Conservation (phyloP, 305 asterid genomes). For the Coffea humblotiana region DNA sequence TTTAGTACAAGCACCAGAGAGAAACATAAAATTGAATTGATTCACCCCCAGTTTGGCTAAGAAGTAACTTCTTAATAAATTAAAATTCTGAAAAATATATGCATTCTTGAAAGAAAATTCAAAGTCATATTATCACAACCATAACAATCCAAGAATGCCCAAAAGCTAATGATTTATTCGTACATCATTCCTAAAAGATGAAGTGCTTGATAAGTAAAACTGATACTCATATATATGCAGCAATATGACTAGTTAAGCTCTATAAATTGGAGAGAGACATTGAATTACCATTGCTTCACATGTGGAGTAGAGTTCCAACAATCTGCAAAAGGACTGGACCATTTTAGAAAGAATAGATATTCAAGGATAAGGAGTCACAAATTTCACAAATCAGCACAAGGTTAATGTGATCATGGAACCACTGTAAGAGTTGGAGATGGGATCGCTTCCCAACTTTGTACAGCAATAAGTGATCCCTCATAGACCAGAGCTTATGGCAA, state of each 20-base stretch:
- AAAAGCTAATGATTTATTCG: neutral
- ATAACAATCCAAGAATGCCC: neutral
- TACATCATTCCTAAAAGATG: neutral
- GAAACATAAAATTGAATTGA: neutral
- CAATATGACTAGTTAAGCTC: conserved; percentile 12
- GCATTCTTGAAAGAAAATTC: neutral
- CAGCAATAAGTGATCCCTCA: neutral
- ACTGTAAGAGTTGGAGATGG: neutral
- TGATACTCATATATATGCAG: neutral
- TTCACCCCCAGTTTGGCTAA: neutral
- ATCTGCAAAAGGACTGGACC: conserved; percentile 49
- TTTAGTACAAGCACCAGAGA: neutral
- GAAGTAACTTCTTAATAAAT: neutral
- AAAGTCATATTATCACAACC: neutral
- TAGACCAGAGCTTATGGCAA: neutral
- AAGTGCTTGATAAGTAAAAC: neutral
- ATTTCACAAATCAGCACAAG: neutral
- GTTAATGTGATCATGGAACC: neutral
- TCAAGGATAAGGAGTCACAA: neutral
- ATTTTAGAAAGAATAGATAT: neutral
- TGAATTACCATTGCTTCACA: conserved; percentile 71
- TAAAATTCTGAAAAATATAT: neutral
- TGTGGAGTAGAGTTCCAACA: conserved; percentile 87
- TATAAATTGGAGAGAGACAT: conserved; percentile 9
- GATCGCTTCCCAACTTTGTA: neutral